Percentiles rank a stretch among this genome's conserved stretches.
phyloP scores from a whole-genome alignment of 345 rosid genomes.

The Acer saccharum region DNA sequence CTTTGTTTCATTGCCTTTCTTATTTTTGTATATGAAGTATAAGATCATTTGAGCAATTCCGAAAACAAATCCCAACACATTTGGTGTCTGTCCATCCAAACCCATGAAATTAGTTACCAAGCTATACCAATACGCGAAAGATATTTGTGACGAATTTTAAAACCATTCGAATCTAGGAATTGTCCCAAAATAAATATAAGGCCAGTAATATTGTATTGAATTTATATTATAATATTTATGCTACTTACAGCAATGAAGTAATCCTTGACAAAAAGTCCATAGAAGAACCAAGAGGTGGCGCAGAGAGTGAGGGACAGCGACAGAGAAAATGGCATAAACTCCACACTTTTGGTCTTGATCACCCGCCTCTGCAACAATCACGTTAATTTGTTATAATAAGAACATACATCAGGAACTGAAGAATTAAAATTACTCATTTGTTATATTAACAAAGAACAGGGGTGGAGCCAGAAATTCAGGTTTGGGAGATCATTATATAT shows the following conservation, averaged over 20 bases:
- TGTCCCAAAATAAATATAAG: no score
- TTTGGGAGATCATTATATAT: no score
- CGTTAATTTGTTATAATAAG: not conserved
- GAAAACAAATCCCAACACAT: slow-evolving; percentile 48
- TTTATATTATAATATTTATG: not conserved
- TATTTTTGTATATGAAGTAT: slow-evolving; percentile 56
- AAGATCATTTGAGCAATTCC: slow-evolving; percentile 78
- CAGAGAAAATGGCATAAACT: slow-evolving; percentile 79
- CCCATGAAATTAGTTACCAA: not conserved
- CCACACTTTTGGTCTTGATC: slow-evolving; percentile 78
- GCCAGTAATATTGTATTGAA: not conserved
- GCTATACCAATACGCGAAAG: no score
- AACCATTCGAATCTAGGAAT: no score
- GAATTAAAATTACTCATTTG: not conserved
- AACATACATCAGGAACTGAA: not conserved
- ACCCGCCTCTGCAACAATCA: slow-evolving; percentile 57
- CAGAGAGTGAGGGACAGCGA: slow-evolving; percentile 74
- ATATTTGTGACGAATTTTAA: not conserved
- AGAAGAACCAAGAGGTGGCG: slow-evolving; percentile 86
- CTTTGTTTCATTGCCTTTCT: slow-evolving; percentile 18
- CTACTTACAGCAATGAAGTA: slow-evolving; percentile 70
- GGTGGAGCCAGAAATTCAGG: no score
- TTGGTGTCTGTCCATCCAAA: slow-evolving; percentile 49
- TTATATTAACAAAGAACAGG: no score
- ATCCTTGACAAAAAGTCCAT: slow-evolving; percentile 72